phyloP scores from a whole-genome alignment of 331 rosid species.

The Acacia concinna region DNA sequence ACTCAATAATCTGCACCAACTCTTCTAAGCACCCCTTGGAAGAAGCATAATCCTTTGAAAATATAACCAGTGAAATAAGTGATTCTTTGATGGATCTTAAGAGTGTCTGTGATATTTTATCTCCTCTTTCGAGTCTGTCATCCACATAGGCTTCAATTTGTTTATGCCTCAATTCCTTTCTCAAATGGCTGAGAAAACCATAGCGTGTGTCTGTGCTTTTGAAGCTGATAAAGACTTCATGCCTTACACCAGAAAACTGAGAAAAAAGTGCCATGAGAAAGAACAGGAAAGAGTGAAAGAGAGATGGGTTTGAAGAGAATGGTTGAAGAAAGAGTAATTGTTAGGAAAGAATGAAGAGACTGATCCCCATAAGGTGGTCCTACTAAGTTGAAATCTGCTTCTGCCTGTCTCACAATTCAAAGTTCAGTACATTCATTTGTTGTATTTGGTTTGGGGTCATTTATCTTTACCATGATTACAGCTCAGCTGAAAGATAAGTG shows the following conservation, averaged over 20 bases:
- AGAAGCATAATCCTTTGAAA: slow-evolving; percentile 32
- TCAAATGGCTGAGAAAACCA: slow-evolving; percentile 26
- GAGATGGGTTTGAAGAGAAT: neutral
- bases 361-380: neutral
- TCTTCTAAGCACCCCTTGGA: slow-evolving; percentile 30
- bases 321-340: neutral
- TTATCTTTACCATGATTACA: neutral
- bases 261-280: neutral
- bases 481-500: no score
- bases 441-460: neutral
- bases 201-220: slow-evolving; percentile 13
- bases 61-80: slow-evolving; percentile 24
- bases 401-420: neutral
- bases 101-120: neutral
- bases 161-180: slow-evolving; percentile 1
- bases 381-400: neutral
- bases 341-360: neutral
- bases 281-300: neutral
- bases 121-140: neutral
- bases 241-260: neutral
- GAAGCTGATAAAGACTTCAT: slow-evolving; percentile 34
- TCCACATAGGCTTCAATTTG: slow-evolving; percentile 17
- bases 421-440: neutral
- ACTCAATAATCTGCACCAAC: slow-evolving; percentile 28
- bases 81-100: slow-evolving; percentile 25